Conservation (phyloP, 2,329 filamentous ascomycete species). For the Mycosphaerella arachidis region DNA sequence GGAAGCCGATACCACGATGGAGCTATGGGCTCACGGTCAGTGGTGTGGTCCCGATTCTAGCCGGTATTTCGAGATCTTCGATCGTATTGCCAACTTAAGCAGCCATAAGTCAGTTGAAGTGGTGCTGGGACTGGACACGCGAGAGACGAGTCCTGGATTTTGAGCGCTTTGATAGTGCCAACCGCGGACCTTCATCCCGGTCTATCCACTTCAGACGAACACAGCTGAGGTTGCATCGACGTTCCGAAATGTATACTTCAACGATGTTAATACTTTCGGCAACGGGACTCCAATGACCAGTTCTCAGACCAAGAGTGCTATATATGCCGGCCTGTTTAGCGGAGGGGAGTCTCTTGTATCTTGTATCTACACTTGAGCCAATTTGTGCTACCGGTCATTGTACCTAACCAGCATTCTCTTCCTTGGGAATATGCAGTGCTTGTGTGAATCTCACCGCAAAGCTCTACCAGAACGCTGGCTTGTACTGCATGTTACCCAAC, state of each 20-base stretch:
- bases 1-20: conserved; percentile 11
- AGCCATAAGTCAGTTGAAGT: conserved; percentile 19
- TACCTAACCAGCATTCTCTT: conserved; percentile 12
- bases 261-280: background rate
- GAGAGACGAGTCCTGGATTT: conserved; percentile 14
- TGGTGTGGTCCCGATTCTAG: conserved; percentile 14
- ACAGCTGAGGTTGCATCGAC: background rate
- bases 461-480: background rate
- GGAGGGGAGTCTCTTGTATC: background rate
- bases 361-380: background rate
- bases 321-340: conserved; percentile 8
- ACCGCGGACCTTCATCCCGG: conserved; percentile 14
- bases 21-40: conserved; percentile 18
- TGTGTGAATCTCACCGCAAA: conserved; percentile 10
- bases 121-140: conserved; percentile 17
- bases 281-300: background rate
- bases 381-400: conserved; percentile 18
- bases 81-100: conserved; percentile 17
- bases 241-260: conserved; percentile 3
- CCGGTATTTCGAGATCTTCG: conserved; percentile 8
- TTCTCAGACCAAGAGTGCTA: conserved; percentile 6
- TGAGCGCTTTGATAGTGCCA: conserved; percentile 15
- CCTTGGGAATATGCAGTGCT: conserved; percentile 16
- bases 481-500: no score
- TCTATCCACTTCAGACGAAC: conserved; percentile 3